Conservation (phyloP, 2,329 filamentous ascomycete genomes). For the Colletotrichum nymphaeae region DNA sequence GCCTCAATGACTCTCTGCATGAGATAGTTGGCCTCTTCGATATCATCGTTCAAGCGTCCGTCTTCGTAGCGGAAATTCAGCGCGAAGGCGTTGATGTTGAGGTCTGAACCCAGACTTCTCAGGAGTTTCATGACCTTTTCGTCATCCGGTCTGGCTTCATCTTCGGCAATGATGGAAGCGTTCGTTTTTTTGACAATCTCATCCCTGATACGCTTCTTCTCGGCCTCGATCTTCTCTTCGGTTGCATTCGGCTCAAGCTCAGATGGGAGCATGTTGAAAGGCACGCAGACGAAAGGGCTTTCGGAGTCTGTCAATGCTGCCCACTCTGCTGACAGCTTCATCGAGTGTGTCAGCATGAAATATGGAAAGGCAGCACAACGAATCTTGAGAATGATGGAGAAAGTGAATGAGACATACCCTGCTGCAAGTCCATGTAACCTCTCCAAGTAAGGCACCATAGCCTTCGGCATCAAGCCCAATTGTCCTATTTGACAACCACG, state of each 20-base stretch:
- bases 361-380: not conserved
- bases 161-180: not conserved
- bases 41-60: conserved; percentile 52
- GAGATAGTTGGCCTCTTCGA: conserved; percentile 61
- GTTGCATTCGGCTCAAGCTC: not conserved
- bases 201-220: not conserved
- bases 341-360: not conserved
- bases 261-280: not conserved
- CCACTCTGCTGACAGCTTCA: not conserved
- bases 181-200: not conserved
- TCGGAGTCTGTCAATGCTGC: not conserved
- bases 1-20: conserved; percentile 56
- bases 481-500: not conserved
- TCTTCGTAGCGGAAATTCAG: conserved; percentile 55
- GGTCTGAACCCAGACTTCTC: not conserved
- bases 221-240: not conserved
- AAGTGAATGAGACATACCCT: not conserved
- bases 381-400: not conserved
- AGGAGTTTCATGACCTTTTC: not conserved
- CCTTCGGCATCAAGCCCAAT: not conserved
- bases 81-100: conserved; percentile 52
- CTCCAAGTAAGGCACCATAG: not conserved
- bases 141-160: not conserved
- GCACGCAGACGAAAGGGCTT: not conserved
- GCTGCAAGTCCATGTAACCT: not conserved